Percentiles rank a stretch among this genome's conserved stretches.
These are phyloP conservation scores for Boletales sp. DNA, from an alignment of 768 basidiomycete species.

Conservation along the genomic window DNA sequence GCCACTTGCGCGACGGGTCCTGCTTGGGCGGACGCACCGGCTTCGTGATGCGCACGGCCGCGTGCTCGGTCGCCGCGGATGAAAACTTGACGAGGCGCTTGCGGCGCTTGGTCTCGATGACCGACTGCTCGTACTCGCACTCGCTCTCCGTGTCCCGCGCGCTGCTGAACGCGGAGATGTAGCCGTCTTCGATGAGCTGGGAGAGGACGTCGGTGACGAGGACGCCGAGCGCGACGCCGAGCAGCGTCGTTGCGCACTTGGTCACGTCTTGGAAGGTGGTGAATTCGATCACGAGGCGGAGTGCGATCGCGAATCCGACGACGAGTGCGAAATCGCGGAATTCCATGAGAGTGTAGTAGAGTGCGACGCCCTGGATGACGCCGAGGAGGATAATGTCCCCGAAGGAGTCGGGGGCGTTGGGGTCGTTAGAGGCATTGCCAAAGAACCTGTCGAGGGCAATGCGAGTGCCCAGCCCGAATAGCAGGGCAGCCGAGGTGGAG, in stretches of 20 bases:
- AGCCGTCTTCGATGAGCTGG: slow-evolving; percentile 55
- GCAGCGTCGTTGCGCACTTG: slow-evolving; percentile 54
- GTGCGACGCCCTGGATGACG: slow-evolving; percentile 70
- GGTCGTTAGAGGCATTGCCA: slow-evolving; percentile 36
- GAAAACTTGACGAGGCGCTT: slow-evolving; percentile 48
- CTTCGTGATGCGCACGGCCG: slow-evolving; percentile 16
- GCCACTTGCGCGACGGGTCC: slow-evolving; percentile 30
- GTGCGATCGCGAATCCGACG: slow-evolving; percentile 54
- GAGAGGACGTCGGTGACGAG: slow-evolving; percentile 69
- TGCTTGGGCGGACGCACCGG: slow-evolving; percentile 26
- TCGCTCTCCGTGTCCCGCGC: slow-evolving; percentile 22
- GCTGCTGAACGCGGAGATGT: slow-evolving; percentile 27
- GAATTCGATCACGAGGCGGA: slow-evolving; percentile 66
- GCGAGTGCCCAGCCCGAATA: slow-evolving; percentile 72
- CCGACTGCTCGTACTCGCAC: slow-evolving; percentile 9
- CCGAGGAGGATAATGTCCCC: slow-evolving; percentile 65
- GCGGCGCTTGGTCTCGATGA: slow-evolving; percentile 25
- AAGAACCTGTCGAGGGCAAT: slow-evolving; percentile 60
- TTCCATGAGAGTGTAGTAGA: slow-evolving; percentile 62
- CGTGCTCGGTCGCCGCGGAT: slow-evolving; percentile 35
- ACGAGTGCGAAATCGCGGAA: slow-evolving; percentile 51
- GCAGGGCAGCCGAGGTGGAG: slow-evolving; percentile 61
- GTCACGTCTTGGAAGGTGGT: slow-evolving; percentile 48
- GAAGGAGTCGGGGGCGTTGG: slow-evolving; percentile 32
- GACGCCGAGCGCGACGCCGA: slow-evolving; percentile 67